Evolutionary conservation across 2,329 filamentous ascomycete genomes (phyloP).

Genomic region (Blastomyces silverae): DNA sequence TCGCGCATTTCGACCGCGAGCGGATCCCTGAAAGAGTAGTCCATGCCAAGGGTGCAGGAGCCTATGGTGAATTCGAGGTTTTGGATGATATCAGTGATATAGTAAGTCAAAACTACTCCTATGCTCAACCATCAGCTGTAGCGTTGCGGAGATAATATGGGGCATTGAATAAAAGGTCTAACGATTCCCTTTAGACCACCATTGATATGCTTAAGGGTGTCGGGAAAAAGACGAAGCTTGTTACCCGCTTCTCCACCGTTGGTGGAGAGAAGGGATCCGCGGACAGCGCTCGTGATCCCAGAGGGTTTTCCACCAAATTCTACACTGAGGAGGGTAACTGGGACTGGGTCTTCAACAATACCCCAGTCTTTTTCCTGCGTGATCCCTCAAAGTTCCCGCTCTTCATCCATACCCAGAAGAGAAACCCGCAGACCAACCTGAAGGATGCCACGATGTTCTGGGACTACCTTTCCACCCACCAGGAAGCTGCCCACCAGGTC

Average conservation of each 20-base stretch:
- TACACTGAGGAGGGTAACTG: slow-evolving; percentile 67
- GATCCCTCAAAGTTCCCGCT: slow-evolving; percentile 67
- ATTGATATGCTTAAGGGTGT: slow-evolving; percentile 49
- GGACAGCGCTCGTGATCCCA: slow-evolving; percentile 64
- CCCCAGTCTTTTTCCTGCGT: slow-evolving; percentile 67
- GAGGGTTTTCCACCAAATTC: slow-evolving; percentile 68
- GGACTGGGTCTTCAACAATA: slow-evolving; percentile 54
- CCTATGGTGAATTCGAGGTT: slow-evolving; percentile 41
- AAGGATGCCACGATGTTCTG: slow-evolving; percentile 65
- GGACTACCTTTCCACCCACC: slow-evolving; percentile 57
- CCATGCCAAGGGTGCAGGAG: slow-evolving; percentile 40
- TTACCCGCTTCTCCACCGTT: slow-evolving; percentile 67
- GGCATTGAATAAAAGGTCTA: slow-evolving; percentile 3
- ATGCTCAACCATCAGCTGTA: not conserved
- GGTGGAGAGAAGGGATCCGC: slow-evolving; percentile 66
- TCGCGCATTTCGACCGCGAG: slow-evolving; percentile 43
- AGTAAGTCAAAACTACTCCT: slow-evolving; percentile 23
- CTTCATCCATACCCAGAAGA: slow-evolving; percentile 69
- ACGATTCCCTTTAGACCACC: slow-evolving; percentile 27
- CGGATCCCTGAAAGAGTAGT: slow-evolving; percentile 40
- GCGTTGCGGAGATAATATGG: not conserved
- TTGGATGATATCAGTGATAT: slow-evolving; percentile 48
- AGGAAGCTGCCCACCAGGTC: slow-evolving; percentile 57
- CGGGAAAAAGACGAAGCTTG: slow-evolving; percentile 62
- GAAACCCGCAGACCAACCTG: slow-evolving; percentile 63